phyloP scores from a whole-genome alignment of 306 rosid species.

The Cicer chorassanicum region DNA sequence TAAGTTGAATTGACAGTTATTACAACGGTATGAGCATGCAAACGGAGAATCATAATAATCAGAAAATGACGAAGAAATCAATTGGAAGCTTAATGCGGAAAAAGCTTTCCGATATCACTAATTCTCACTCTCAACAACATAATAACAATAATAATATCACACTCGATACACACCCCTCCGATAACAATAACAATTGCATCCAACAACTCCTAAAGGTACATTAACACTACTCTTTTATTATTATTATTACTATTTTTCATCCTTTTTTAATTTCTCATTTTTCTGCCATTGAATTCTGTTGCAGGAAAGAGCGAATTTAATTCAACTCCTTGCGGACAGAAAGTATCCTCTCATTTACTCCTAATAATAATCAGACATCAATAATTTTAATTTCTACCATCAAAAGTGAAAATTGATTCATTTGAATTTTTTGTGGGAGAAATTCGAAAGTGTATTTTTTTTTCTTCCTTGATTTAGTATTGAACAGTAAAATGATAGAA shows the following conservation, averaged over 20 bases:
- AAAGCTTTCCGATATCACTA: constrained; percentile 80
- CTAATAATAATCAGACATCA: too few relatives aligned
- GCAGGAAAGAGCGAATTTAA: constrained; percentile 71
- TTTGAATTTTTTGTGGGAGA: background rate
- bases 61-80: constrained; percentile 60
- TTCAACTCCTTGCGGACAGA: constrained; percentile 65
- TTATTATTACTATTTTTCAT: background rate
- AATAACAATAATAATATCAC: constrained; percentile 5
- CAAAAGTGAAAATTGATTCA: background rate
- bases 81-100: constrained; percentile 68
- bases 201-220: constrained; percentile 73
- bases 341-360: constrained; percentile 60
- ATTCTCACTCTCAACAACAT: constrained; percentile 49
- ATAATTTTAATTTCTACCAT: too few relatives aligned
- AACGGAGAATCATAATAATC: constrained; percentile 13
- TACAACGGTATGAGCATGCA: background rate
- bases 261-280: background rate
- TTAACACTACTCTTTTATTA: too few relatives aligned
- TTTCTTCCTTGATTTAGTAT: constrained; percentile 51
- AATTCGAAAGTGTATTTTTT: background rate
- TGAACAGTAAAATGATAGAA: constrained; percentile 68
- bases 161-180: constrained; percentile 25
- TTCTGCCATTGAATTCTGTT: constrained; percentile 32
- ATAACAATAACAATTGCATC: constrained; percentile 40
- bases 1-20: background rate